These are phyloP conservation scores for Dictyostelium citrinum DNA, from an alignment of 78 protist species.

Conservation along the genomic window DNA sequence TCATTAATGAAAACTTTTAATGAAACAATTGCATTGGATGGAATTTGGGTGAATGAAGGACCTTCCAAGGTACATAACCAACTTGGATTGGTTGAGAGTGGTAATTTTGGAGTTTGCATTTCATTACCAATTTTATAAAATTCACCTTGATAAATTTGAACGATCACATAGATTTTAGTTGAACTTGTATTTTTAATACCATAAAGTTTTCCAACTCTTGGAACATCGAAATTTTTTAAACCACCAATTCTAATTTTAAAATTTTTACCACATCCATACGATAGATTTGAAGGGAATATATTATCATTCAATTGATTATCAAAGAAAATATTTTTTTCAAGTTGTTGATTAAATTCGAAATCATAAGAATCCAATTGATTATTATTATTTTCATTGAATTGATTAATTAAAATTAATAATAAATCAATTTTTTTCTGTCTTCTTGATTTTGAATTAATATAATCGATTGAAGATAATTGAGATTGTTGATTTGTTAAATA, in stretches of 20 bases:
- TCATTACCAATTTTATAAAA: conserved; percentile 6
- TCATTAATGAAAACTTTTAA: not conserved
- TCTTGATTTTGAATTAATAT: conserved; percentile 58
- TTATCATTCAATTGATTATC: not conserved
- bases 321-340: not conserved
- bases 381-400: not conserved
- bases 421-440: conserved; percentile 71
- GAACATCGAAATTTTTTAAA: conserved; percentile 21
- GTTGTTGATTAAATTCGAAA: not conserved
- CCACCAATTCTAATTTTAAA: conserved; percentile 33
- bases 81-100: conserved; percentile 6
- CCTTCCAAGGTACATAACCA: conserved; percentile 46
- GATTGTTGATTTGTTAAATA: conserved; percentile 10
- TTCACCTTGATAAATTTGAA: conserved; percentile 46
- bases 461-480: conserved; percentile 40
- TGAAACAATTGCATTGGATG: conserved; percentile 10
- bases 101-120: not conserved
- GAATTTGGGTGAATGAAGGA: not conserved
- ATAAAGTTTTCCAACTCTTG: not conserved
- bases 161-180: not conserved
- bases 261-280: not conserved
- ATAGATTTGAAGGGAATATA: not conserved
- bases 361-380: not conserved
- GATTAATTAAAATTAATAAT: not conserved
- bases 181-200: not conserved